phyloP scores from a whole-genome alignment of 257 asterid genomes.

The Striga asiatica region DNA sequence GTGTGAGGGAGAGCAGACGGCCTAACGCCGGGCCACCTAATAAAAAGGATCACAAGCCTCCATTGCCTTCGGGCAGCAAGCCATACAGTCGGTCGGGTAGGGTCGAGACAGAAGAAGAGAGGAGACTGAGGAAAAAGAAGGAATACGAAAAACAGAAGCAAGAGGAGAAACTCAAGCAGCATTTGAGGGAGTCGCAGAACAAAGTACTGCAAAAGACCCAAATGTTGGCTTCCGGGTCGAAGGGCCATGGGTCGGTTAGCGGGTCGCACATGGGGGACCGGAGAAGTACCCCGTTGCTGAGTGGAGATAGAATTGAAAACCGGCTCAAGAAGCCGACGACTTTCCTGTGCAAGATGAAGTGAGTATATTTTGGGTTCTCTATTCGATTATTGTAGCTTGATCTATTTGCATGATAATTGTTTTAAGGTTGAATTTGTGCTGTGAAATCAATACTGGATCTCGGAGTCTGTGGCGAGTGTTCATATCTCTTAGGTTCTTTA shows the following conservation, averaged over 20 bases:
- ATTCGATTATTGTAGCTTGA: conserved; percentile 1
- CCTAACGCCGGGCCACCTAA: conserved; percentile 24
- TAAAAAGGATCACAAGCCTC: conserved; percentile 45
- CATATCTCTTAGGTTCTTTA: conserved; percentile 1
- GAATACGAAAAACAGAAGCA: conserved; percentile 79
- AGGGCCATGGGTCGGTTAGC: conserved; percentile 66
- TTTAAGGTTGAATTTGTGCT: neutral
- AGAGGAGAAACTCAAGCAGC: conserved; percentile 73
- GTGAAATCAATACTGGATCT: conserved; percentile 2
- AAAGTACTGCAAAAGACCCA: conserved; percentile 81
- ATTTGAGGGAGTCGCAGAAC: conserved; percentile 66
- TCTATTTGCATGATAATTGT: neutral
- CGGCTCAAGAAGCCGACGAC: conserved; percentile 95
- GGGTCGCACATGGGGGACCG: conserved; percentile 86
- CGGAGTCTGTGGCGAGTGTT: neutral
- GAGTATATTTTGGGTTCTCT: conserved; percentile 29
- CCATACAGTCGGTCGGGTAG: conserved; percentile 37
- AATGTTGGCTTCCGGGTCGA: conserved; percentile 57
- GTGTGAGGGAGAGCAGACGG: conserved; percentile 38
- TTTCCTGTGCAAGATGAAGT: conserved; percentile 96
- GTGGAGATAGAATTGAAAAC: conserved; percentile 71
- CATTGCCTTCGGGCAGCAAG: conserved; percentile 39
- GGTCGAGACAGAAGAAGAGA: conserved; percentile 86
- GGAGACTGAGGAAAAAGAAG: conserved; percentile 69
- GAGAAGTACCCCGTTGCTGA: conserved; percentile 57